A percentile compares a stretch with the other conserved stretches of the same genome.
Evolutionary conservation across 768 basidiomycete species (phyloP).

Genomic region (Sporobolomyces pararoseus): DNA sequence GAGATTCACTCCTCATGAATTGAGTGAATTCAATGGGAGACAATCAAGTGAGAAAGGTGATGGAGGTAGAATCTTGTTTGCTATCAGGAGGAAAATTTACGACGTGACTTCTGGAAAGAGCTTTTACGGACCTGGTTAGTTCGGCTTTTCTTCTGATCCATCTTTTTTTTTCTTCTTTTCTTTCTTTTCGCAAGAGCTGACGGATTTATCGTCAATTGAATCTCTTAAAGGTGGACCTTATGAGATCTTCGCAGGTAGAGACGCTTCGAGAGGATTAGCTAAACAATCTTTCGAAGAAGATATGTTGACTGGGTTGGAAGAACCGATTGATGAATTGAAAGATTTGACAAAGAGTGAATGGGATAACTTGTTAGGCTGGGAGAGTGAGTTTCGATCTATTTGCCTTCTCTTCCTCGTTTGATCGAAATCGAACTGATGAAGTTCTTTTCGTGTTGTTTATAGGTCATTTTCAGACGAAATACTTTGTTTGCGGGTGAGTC

Average conservation of each 20-base stretch:
- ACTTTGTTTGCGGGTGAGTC: conserved; percentile 19
- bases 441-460: neutral
- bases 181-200: neutral
- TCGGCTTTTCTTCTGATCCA: neutral
- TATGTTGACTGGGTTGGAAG: conserved; percentile 83
- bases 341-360: conserved; percentile 58
- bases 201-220: neutral
- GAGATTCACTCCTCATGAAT: conserved; percentile 71
- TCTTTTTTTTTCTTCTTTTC: neutral
- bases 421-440: neutral
- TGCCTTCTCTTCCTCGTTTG: neutral
- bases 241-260: conserved; percentile 93
- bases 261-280: conserved; percentile 94
- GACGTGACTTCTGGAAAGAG: conserved; percentile 83
- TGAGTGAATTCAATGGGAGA: conserved; percentile 42
- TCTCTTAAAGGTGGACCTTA: conserved; percentile 90
- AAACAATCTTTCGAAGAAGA: conserved; percentile 54
- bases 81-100: conserved; percentile 82
- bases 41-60: conserved; percentile 55
- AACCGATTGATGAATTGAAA: conserved; percentile 75
- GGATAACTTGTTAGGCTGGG: conserved; percentile 42
- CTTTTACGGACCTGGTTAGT: conserved; percentile 91
- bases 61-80: conserved; percentile 68
- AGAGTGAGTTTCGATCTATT: too few species aligned
- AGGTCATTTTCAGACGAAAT: conserved; percentile 14